Evolutionary conservation across 805 yeast genomes (phyloP).

Genomic region (Candida corydali): DNA sequence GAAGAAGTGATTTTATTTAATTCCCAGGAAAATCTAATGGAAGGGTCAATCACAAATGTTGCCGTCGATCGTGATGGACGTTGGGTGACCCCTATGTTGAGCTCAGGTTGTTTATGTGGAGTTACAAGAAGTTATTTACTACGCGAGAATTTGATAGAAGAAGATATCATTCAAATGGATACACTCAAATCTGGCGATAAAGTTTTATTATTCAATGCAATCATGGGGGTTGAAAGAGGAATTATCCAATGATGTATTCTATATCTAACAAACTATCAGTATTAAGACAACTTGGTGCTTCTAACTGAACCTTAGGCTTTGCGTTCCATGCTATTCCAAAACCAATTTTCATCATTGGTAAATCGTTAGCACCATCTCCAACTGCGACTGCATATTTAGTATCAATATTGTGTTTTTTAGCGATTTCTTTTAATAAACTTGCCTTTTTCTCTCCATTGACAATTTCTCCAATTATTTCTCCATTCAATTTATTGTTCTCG

Average conservation of each 20-base stretch:
- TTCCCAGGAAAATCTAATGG: conserved; percentile 56
- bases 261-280: conserved; percentile 69
- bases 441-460: conserved; percentile 89
- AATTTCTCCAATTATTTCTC: conserved; percentile 71
- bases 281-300: conserved; percentile 82
- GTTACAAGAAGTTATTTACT: conserved; percentile 67
- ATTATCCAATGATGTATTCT: conserved; percentile 70
- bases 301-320: conserved; percentile 81
- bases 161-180: conserved; percentile 43
- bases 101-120: conserved; percentile 83
- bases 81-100: conserved; percentile 82
- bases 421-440: conserved; percentile 58
- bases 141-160: conserved; percentile 48
- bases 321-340: conserved; percentile 98
- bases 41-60: conserved; percentile 79
- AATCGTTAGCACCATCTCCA: conserved; percentile 97
- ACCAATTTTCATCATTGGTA: conserved; percentile 93
- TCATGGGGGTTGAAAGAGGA: conserved; percentile 74
- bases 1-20: conserved; percentile 72
- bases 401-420: conserved; percentile 50
- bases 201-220: conserved; percentile 73
- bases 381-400: conserved; percentile 66
- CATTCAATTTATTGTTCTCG: conserved; percentile 56
- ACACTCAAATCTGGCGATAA: conserved; percentile 63
- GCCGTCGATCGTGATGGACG: conserved; percentile 53